phyloP scores from a whole-genome alignment of 2,329 filamentous ascomycete genomes.

The Trichoderma arundinaceum region DNA sequence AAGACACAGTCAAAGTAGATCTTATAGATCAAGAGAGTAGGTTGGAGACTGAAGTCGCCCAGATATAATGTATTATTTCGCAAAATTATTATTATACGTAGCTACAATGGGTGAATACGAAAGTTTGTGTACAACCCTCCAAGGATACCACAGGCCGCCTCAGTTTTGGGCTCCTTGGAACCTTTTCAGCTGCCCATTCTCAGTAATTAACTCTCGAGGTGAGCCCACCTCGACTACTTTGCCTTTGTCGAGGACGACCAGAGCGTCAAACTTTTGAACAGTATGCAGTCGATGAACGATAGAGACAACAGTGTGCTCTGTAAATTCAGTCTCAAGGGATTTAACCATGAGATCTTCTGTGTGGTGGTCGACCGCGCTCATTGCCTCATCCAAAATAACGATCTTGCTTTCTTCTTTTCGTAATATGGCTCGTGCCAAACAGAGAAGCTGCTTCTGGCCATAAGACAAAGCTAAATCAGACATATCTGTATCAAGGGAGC shows the following conservation, averaged over 20 bases:
- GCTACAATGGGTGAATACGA: no score
- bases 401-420: conserved; percentile 37
- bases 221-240: neutral
- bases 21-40: no score
- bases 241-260: conserved; percentile 14
- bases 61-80: no score
- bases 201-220: neutral
- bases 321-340: conserved; percentile 36
- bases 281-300: conserved; percentile 39
- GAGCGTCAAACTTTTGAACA: conserved; percentile 15
- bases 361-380: conserved; percentile 31
- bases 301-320: conserved; percentile 37
- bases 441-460: conserved; percentile 37
- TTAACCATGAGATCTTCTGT: conserved; percentile 31
- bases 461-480: conserved; percentile 33
- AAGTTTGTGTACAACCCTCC: no score
- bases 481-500: conserved; percentile 34
- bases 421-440: conserved; percentile 40
- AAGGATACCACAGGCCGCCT: no score
- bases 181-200: conserved; percentile 13
- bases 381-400: conserved; percentile 49
- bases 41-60: no score
- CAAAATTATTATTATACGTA: no score
- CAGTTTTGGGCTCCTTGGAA: no score
- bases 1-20: no score